phyloP scores from a whole-genome alignment of 1,139 yeast genomes.

The Magnusiomyces sp. region DNA sequence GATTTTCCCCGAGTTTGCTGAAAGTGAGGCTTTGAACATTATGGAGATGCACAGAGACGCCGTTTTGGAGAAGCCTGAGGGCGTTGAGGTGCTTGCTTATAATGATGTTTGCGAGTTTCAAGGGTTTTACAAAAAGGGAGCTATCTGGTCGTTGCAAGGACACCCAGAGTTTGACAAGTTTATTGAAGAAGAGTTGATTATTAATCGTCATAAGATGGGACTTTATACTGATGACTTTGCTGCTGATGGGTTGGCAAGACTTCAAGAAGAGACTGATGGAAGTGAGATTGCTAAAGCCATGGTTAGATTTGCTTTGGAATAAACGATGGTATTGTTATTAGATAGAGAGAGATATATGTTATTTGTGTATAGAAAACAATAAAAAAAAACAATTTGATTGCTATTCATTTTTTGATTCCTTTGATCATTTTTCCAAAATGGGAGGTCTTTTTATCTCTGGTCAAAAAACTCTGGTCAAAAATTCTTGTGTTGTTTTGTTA shows the following conservation, averaged over 20 bases:
- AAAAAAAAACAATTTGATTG: no score
- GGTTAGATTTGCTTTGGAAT: constrained; percentile 25
- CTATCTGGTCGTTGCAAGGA: constrained; percentile 68
- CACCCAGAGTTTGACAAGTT: constrained; percentile 71
- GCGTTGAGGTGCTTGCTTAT: constrained; percentile 35
- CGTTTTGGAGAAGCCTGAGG: constrained; percentile 42
- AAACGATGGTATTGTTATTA: neutral
- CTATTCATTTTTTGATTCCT: no score
- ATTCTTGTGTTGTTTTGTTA: no score
- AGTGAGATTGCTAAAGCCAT: constrained; percentile 25
- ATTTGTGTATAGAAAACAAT: no score
- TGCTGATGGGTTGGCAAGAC: constrained; percentile 20
- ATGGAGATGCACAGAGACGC: constrained; percentile 68
- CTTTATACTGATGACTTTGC: constrained; percentile 19
- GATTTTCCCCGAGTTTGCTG: constrained; percentile 33
- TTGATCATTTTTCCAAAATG: no score
- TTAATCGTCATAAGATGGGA: constrained; percentile 18
- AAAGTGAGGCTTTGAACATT: constrained; percentile 31
- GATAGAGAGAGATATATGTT: no score
- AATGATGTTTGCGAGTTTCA: constrained; percentile 52
- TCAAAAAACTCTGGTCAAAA: no score
- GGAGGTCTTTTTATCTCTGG: no score
- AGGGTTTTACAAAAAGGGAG: constrained; percentile 45
- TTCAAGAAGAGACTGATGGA: constrained; percentile 27
- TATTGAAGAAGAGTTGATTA: constrained; percentile 26